A percentile compares a stretch with the other conserved stretches of the same genome.
phyloP scores from a whole-genome alignment of 2,329 filamentous ascomycete species.

The Phyllachora maydis region DNA sequence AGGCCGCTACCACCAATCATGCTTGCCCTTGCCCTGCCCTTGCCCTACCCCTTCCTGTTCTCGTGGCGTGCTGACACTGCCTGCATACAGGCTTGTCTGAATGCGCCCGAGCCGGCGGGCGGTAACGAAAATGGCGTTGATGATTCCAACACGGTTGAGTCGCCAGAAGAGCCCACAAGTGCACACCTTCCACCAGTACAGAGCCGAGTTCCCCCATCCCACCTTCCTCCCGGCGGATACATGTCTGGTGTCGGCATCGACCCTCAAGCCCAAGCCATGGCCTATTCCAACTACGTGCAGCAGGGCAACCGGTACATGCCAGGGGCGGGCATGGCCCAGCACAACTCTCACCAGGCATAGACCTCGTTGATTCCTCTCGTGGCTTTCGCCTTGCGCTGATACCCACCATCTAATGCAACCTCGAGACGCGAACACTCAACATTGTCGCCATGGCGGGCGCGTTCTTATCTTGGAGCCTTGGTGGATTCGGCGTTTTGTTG shows the following conservation, averaged over 20 bases:
- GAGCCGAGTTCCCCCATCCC: slow-evolving; percentile 40
- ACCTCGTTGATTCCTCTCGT: slow-evolving; percentile 8
- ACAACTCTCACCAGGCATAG: slow-evolving; percentile 63
- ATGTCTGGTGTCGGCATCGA: slow-evolving; percentile 47
- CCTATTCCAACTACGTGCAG: slow-evolving; percentile 70
- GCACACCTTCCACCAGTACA: slow-evolving; percentile 52
- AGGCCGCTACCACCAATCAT: slow-evolving; percentile 12
- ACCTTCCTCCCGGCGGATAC: slow-evolving; percentile 44
- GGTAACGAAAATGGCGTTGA: slow-evolving; percentile 69
- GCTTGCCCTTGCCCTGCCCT: too few relatives aligned
- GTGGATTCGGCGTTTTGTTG: too few relatives aligned
- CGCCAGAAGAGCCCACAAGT: slow-evolving; percentile 71
- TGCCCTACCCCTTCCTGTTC: slow-evolving; percentile 1
- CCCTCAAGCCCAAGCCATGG: slow-evolving; percentile 55
- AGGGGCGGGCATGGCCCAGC: slow-evolving; percentile 62
- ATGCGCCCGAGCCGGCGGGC: slow-evolving; percentile 75
- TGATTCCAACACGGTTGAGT: slow-evolving; percentile 59
- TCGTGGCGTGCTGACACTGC: slow-evolving; percentile 11
- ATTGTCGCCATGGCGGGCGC: slow-evolving; percentile 13
- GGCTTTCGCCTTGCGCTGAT: slow-evolving; percentile 24
- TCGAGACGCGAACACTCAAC: slow-evolving; percentile 19
- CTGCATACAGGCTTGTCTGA: slow-evolving; percentile 61
- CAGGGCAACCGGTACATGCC: slow-evolving; percentile 62
- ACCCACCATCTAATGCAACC: slow-evolving; percentile 37
- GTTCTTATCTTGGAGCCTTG: too few relatives aligned